Evolutionary conservation across 441 rosid species (phyloP), one percentile per base, ranked within the genome.

Genomic region (Caryocar brasiliense): DNA sequence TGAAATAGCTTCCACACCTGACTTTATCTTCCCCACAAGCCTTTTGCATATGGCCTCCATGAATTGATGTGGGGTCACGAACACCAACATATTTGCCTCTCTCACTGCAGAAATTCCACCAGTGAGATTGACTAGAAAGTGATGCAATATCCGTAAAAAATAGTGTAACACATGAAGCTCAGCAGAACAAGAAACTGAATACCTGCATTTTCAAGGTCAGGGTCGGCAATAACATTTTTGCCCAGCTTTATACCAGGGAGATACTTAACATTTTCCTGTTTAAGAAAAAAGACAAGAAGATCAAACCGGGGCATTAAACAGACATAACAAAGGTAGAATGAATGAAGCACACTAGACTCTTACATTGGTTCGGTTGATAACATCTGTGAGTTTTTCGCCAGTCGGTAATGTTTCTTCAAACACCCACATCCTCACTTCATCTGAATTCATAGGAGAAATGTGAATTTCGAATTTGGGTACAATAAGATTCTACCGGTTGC

Each of bases 381-480:
- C 85, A 58, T 83, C 87, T 6, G 94, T 82, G 49, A 92, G 92
- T 73, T 80, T 92, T 76, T 80, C 92, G 57, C 97, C 97, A 54
- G 72, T 71, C 7, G 83, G 92, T 54, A 92, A 66, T 49, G 67
- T 72, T 76, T 92, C 96, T 76, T 92, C 92, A 55, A 68, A 92
- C 30, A 92, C 98, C 98, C 98, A 87, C 94, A 92, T 88, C 67
- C 85, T 80, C 62, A 92, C 95, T 80, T 87, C 94, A 85, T 88
- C 98, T 92, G 88, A 56, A 56, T 51, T 42, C 19, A 56, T 43
- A 7, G 5, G 10, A 22, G 54, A 47, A 38, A 14, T 41, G 22
- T 21, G 52, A 37, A 14, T 11, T 33, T n/a, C n/a, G n/a, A n/a
- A n/a, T n/a, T n/a, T n/a, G n/a, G n/a, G n/a, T n/a, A n/a, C n/a